Conservation (phyloP, 1,284 basidiomycete species). For the Meira nashicola region DNA sequence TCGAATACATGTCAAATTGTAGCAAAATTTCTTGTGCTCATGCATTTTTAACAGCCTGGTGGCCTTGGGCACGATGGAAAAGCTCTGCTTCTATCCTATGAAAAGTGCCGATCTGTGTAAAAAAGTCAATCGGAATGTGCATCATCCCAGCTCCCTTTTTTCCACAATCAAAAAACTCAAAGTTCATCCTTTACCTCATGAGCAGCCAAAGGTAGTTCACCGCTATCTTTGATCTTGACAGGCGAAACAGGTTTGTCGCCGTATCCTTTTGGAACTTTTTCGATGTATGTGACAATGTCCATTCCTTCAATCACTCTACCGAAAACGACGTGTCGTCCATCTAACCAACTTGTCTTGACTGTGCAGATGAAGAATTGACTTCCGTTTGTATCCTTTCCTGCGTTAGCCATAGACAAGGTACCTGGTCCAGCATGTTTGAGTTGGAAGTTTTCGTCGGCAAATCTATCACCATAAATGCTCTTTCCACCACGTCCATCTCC, state of each 20-base stretch:
- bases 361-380: slow-evolving; percentile 30
- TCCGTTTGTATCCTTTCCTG: slow-evolving; percentile 55
- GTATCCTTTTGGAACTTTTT: slow-evolving; percentile 34
- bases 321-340: slow-evolving; percentile 55
- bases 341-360: slow-evolving; percentile 60
- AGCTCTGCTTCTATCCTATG: too few species aligned
- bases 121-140: too few species aligned
- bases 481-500: slow-evolving; percentile 50
- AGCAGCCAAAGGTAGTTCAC: slow-evolving; percentile 27
- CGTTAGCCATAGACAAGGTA: slow-evolving; percentile 30
- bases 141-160: too few species aligned
- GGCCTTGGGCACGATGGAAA: too few species aligned
- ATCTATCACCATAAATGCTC: slow-evolving; percentile 43
- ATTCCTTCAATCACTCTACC: slow-evolving; percentile 26
- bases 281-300: slow-evolving; percentile 27
- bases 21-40: too few species aligned
- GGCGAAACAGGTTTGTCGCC: slow-evolving; percentile 37
- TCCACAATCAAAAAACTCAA: slow-evolving; percentile 17
- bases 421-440: slow-evolving; percentile 28
- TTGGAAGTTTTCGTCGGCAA: slow-evolving; percentile 23
- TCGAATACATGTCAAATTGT: too few species aligned
- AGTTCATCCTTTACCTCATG: slow-evolving; percentile 44
- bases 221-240: slow-evolving; percentile 42
- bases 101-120: too few species aligned
- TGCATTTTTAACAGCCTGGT: too few species aligned